phyloP scores from a whole-genome alignment of 2,329 filamentous ascomycete species.

The Sporothrix inflata region DNA sequence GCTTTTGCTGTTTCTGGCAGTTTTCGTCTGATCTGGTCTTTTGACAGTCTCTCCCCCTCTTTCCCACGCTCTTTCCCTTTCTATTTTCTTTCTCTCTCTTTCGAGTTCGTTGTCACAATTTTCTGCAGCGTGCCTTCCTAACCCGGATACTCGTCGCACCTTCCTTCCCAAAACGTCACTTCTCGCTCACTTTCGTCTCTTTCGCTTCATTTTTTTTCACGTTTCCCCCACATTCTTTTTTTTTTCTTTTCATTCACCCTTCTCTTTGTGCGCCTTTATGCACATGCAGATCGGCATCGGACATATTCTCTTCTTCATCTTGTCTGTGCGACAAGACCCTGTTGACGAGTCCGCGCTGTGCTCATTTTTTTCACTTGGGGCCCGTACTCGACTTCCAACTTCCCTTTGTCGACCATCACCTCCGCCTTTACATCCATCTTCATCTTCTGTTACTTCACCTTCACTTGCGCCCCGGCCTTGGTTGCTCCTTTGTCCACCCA shows the following conservation, averaged over 20 bases:
- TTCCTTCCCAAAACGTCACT: not conserved
- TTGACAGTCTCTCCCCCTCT: not conserved
- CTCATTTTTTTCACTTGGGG: not conserved
- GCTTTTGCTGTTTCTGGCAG: not conserved
- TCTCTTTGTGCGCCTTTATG: not conserved
- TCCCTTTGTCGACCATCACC: not conserved
- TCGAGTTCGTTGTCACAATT: not conserved
- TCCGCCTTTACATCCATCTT: not conserved
- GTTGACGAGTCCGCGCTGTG: not conserved
- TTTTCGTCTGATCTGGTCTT: not conserved
- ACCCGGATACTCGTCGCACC: not conserved
- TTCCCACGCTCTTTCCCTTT: not conserved
- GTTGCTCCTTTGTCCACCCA: not conserved
- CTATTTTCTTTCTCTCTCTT: not conserved
- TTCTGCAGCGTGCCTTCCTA: constrained; percentile 20
- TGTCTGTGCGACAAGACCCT: constrained; percentile 5
- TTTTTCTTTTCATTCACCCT: not conserved
- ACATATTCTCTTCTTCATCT: not conserved
- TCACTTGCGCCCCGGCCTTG: not conserved
- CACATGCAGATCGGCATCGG: not conserved
- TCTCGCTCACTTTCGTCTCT: not conserved
- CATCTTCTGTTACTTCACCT: not conserved
- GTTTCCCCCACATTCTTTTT: not conserved
- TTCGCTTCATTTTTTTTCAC: not conserved
- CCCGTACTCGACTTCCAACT: not conserved